Evolutionary conservation across 202 grass and related monocot genomes (phyloP), one percentile per base, ranked within the genome.

Genomic region (Bolboschoenoplectus hybrid): DNA sequence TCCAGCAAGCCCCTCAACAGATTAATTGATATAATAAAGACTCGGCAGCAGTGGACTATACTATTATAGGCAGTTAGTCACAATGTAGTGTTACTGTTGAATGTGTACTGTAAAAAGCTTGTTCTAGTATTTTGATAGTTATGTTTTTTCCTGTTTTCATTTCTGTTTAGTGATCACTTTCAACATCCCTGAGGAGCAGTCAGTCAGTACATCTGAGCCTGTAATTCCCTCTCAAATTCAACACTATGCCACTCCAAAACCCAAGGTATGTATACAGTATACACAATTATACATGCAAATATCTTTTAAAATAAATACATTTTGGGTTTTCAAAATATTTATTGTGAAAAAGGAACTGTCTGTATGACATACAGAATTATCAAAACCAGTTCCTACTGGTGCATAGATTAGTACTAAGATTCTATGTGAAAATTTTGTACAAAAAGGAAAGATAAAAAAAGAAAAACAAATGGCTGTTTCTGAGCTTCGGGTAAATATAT

Each of bases 121-220:
- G 6, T 57, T 79, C 2, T 79, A 79, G 35, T 7, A 40, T 58
- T 79, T 57, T 58, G 34, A 58, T 17, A 16, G 34, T 5, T 79
- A 78, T 56, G 1, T n/a, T 57, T 41, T 13, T 35, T 36, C 1
- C 10, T 85, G 1, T 56, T 85, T 67, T 88, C 17, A 5, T 0
- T 36, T 76, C 60, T 53, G 65, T 82, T 10, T 83, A 89, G 88
- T 14, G 60, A 52, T 47, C 86, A 64, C 46, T 47, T 85, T 85
- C 72, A 81, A 52, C 32, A 40, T 69, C 5, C 63, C 50, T 40
- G 86, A 67, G 13, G 85, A 82, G 34, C 52, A 72, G 46, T 72
- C 82, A 50, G 6, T 45, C n/a, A 55, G 51, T 44, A 67, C 58
- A 44, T 58, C 84, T 49, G 51, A 85, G 14, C n/a, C 73, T 80